A percentile compares a stretch with the other conserved stretches of the same genome.
phyloP scores from a whole-genome alignment of 306 rosid genomes.

The Dicorynia guianensis region DNA sequence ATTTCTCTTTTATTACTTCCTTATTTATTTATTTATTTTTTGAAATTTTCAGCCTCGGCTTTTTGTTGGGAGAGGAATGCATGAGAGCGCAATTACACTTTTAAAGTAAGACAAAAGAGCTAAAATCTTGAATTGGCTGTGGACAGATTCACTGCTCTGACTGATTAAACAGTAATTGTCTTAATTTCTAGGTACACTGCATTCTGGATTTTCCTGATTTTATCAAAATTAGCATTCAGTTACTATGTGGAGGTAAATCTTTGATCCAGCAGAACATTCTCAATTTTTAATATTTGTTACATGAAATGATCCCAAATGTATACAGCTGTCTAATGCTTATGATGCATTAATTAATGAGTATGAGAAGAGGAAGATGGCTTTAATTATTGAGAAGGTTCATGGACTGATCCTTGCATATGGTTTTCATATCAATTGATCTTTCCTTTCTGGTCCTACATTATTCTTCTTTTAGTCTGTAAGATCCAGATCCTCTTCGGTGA shows the following conservation, averaged over 20 bases:
- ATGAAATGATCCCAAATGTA: conserved; percentile 29
- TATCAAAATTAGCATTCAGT: conserved; percentile 87
- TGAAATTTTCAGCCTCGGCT: conserved; percentile 77
- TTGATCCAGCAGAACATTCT: conserved; percentile 15
- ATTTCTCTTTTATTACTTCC: conserved; percentile 13
- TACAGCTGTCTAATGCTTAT: conserved; percentile 9
- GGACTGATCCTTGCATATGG: conserved; percentile 17
- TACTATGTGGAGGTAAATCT: conserved; percentile 84
- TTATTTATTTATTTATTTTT: conserved; percentile 18
- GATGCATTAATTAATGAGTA: not conserved
- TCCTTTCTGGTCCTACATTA: conserved; percentile 25
- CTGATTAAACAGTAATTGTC: conserved; percentile 41
- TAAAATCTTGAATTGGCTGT: conserved; percentile 35
- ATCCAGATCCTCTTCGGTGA: not conserved
- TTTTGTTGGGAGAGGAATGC: conserved; percentile 99
- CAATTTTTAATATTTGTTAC: not conserved
- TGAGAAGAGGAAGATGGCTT: not conserved
- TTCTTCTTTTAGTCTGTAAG: conserved; percentile 8
- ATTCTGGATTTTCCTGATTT: conserved; percentile 84
- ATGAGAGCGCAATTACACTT: conserved; percentile 80
- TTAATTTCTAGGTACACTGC: conserved; percentile 77
- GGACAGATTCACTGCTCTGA: conserved; percentile 41
- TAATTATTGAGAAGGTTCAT: conserved; percentile 27
- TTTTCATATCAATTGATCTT: conserved; percentile 7
- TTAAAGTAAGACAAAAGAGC: conserved; percentile 65